Base-by-base conservation (phyloP, 164 flowering plant species). In the Taxillus chinensis region DNA sequence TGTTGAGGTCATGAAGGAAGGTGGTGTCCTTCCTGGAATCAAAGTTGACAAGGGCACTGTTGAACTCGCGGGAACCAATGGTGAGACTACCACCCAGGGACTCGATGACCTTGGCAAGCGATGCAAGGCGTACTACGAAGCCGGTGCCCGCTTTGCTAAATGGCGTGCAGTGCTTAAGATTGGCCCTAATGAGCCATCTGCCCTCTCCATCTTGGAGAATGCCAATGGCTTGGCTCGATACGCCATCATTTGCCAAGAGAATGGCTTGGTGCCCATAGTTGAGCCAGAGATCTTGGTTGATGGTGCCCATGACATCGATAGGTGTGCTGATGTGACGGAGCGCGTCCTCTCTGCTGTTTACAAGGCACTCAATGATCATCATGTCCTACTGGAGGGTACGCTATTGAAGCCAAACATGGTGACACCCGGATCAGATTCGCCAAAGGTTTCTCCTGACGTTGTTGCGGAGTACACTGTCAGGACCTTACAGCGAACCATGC, bases 31-130 rank as follows among this genome's bases (percentile, higher is more conserved):
- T 38, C 62, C 67, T 8, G 67, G 67, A 14, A 65, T 65, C 41
- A 65, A 65, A 56, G 67, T 65, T 2, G 67, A 65, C 67, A 65
- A 45, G 55, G 67, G 67, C 41, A 65, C 67, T 2, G 67, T 65
- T 13, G 67, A 65, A 39, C 62, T 65, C 7, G 52, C 62, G 41
- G 67, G 67, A 7, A 65, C 67, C 38, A 41, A 65, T 65, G 67
- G 62, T 14, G 67, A 65, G 62, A 65, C 67, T 62, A 57, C 57
- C 48, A 65, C 67, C 27, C 67, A 65, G 45, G 67, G 67, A 15
- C 55, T 65, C 3, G 67, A 65, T 49, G 60, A 51, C 39, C 67
- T 65, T 15, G 67, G 39, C 5, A 10, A 3, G 5, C 58, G 58
- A 4, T 55, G 58, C 38, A 27, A 55, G 58, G 5, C n/a, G 43